Evolutionary conservation across 306 rosid genomes (phyloP).

Genomic region (Alnus glutinosa): DNA sequence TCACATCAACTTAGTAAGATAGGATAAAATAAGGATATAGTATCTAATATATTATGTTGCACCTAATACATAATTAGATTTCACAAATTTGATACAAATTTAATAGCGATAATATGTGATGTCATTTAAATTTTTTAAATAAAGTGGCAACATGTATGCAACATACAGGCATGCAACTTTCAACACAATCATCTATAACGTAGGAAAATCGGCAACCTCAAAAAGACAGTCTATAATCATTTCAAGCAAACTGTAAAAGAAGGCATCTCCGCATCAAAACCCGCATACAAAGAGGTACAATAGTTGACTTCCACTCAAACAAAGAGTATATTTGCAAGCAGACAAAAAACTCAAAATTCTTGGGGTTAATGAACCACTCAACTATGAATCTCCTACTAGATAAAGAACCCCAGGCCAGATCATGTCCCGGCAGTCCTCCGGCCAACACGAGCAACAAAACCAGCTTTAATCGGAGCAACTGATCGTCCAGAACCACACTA

Average conservation of each 20-base stretch:
- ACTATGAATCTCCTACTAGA: constrained; percentile 1
- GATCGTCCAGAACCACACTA: constrained; percentile 95
- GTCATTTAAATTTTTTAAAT: too few species aligned
- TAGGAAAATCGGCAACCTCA: too few species aligned
- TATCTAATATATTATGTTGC: too few species aligned
- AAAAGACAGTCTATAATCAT: neutral
- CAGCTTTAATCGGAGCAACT: constrained; percentile 94
- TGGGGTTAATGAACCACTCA: constrained; percentile 7
- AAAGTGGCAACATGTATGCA: too few species aligned
- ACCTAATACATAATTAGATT: too few species aligned
- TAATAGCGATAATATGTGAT: too few species aligned
- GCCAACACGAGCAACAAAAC: constrained; percentile 96
- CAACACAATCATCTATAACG: too few species aligned
- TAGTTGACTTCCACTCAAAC: neutral
- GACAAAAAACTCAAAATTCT: constrained; percentile 3
- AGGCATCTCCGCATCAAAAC: neutral
- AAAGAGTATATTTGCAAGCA: neutral
- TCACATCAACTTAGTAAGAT: too few species aligned
- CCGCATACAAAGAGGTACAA: neutral
- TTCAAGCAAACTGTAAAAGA: neutral
- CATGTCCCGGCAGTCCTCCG: constrained; percentile 75
- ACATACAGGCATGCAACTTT: too few species aligned
- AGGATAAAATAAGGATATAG: too few species aligned
- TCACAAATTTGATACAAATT: too few species aligned
- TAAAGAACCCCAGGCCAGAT: constrained; percentile 11